Conservation (phyloP, 768 basidiomycete genomes). For the Tulasnella calospora region DNA sequence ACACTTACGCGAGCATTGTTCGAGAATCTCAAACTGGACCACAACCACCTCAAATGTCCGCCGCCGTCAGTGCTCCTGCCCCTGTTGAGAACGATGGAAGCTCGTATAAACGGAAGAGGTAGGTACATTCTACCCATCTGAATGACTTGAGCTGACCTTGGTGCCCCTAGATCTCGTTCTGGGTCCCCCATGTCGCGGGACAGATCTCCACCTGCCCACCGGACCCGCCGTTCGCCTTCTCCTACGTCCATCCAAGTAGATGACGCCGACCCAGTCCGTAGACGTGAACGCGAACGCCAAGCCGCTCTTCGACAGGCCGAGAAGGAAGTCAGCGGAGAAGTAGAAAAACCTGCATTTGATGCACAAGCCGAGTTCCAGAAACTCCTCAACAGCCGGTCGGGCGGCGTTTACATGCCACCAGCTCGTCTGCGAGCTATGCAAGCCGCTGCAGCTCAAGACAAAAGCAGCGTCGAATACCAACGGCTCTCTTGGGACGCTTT, state of each 20-base stretch:
- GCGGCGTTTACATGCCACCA: conserved; percentile 96
- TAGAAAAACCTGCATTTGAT: conserved; percentile 48
- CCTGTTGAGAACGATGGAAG: background rate
- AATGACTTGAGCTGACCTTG: background rate
- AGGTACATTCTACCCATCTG: background rate
- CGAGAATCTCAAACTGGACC: conserved; percentile 15
- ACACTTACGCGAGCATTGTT: background rate
- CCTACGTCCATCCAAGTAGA: conserved; percentile 39
- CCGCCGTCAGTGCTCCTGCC: conserved; percentile 9
- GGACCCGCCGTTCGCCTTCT: conserved; percentile 18
- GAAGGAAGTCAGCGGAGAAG: conserved; percentile 52
- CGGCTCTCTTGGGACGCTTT: conserved; percentile 96
- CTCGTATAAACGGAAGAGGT: conserved; percentile 24
- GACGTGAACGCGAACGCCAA: conserved; percentile 73
- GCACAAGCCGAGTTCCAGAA: conserved; percentile 87
- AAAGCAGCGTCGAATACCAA: conserved; percentile 84
- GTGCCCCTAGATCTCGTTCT: conserved; percentile 12
- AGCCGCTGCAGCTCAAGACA: conserved; percentile 73
- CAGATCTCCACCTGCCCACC: conserved; percentile 23
- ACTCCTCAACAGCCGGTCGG: conserved; percentile 65
- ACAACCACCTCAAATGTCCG: conserved; percentile 25
- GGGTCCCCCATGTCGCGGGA: conserved; percentile 17
- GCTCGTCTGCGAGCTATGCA: conserved; percentile 88
- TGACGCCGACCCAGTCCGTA: conserved; percentile 73
- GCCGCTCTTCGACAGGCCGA: conserved; percentile 66